Conservation (phyloP, 768 basidiomycete genomes). For the Rhodocollybia butyracea region DNA sequence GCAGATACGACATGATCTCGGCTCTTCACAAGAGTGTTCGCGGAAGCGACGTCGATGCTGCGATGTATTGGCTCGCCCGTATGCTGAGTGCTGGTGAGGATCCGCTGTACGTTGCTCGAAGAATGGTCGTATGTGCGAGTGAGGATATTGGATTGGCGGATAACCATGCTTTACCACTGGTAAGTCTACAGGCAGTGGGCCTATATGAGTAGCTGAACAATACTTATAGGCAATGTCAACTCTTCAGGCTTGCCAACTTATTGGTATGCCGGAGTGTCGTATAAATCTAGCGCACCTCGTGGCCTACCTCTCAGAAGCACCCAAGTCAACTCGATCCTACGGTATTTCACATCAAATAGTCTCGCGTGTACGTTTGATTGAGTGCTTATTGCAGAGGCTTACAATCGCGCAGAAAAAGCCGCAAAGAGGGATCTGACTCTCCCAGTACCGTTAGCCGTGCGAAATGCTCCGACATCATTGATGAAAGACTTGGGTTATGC, state of each 20-base stretch:
- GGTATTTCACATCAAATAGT: background rate
- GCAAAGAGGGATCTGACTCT: constrained; percentile 49
- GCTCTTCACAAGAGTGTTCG: constrained; percentile 83
- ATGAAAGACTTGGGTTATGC: constrained; percentile 73
- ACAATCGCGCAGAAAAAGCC: constrained; percentile 62
- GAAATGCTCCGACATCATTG: constrained; percentile 73
- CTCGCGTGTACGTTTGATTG: background rate
- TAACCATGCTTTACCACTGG: constrained; percentile 70
- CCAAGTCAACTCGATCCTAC: constrained; percentile 79
- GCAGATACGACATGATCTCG: constrained; percentile 78
- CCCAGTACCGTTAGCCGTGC: constrained; percentile 67
- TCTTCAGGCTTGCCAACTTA: constrained; percentile 59
- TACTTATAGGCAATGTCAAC: constrained; percentile 53
- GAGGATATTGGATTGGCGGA: constrained; percentile 87
- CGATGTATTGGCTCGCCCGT: constrained; percentile 85
- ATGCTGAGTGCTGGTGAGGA: constrained; percentile 84
- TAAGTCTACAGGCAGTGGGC: constrained; percentile 25
- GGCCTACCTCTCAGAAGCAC: constrained; percentile 76
- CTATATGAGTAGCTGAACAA: background rate
- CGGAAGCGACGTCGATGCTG: constrained; percentile 72
- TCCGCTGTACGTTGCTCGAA: constrained; percentile 69
- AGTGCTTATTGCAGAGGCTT: constrained; percentile 42
- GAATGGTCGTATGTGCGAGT: constrained; percentile 77
- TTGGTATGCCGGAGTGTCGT: constrained; percentile 83
- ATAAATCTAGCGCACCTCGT: constrained; percentile 78